phyloP scores from a whole-genome alignment of 163 green algal species.

The Trebouxia gelatinosa region DNA sequence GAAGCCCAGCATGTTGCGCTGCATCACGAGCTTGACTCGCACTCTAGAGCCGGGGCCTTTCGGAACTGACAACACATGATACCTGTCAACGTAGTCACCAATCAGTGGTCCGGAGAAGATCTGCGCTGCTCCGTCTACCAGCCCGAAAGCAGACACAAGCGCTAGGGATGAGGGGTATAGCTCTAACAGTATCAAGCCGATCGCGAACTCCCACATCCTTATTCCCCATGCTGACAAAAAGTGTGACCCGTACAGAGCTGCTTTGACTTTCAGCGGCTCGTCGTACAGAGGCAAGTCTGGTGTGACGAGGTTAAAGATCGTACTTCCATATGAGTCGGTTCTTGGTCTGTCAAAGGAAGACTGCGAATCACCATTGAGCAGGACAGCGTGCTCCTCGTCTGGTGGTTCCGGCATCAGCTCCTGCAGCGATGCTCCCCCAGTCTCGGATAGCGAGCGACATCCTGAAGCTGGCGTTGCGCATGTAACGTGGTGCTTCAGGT shows the following conservation, averaged over 20 bases:
- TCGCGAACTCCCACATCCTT: slow-evolving; percentile 64
- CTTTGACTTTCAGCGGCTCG: background rate
- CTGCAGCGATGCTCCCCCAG: background rate
- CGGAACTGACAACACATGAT: too few relatives aligned
- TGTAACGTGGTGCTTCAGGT: too few relatives aligned
- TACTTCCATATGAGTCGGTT: too few relatives aligned
- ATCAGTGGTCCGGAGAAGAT: slow-evolving; percentile 49
- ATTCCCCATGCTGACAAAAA: slow-evolving; percentile 50
- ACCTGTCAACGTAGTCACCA: slow-evolving; percentile 65
- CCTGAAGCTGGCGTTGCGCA: too few relatives aligned
- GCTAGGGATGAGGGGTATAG: slow-evolving; percentile 62
- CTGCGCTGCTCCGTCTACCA: slow-evolving; percentile 59
- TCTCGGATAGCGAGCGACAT: background rate
- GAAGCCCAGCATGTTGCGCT: too few relatives aligned
- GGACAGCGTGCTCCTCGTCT: background rate
- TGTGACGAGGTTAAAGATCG: too few relatives aligned
- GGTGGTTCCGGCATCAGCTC: too few relatives aligned
- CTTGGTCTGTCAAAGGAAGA: too few relatives aligned
- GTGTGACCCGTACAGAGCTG: slow-evolving; percentile 42
- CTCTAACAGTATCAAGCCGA: slow-evolving; percentile 73
- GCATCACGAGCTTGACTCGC: too few relatives aligned
- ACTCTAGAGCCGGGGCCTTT: too few relatives aligned
- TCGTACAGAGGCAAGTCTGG: background rate
- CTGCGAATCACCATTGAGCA: background rate
- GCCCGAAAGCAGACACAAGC: slow-evolving; percentile 66